A percentile compares a stretch with the other conserved stretches of the same genome.
Conservation (phyloP, 257 asterid genomes). For the Primulina huaijiensis region DNA sequence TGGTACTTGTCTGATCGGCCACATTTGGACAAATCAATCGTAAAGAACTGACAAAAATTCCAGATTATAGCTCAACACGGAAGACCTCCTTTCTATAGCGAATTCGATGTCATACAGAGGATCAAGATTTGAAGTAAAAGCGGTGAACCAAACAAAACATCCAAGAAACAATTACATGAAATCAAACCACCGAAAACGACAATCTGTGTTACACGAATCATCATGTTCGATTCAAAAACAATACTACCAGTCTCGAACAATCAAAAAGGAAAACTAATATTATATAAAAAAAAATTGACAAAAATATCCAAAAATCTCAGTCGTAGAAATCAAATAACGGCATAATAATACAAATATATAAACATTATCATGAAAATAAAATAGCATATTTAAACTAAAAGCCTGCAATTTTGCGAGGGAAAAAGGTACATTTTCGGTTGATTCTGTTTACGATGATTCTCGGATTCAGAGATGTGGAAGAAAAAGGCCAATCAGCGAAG, state of each 20-base stretch:
- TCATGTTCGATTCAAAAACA: neutral
- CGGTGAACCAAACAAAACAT: conserved; percentile 15
- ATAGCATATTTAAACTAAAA: neutral
- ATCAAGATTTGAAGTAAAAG: conserved; percentile 9
- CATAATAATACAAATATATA: neutral
- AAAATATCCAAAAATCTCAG: neutral
- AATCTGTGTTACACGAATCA: neutral
- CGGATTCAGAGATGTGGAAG: conserved; percentile 8
- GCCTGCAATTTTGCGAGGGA: neutral
- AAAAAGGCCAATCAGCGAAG: conserved; percentile 18
- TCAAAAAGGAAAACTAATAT: neutral
- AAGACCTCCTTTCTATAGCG: neutral
- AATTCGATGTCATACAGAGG: neutral
- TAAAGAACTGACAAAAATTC: too few species aligned
- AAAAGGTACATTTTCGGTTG: neutral
- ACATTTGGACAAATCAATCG: too few species aligned
- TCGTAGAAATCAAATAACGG: conserved; percentile 17
- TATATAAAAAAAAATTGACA: too few species aligned
- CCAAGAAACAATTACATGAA: conserved; percentile 12
- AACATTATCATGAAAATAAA: neutral
- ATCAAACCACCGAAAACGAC: neutral
- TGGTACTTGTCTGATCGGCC: too few species aligned
- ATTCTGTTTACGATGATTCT: neutral
- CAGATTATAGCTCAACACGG: too few species aligned
- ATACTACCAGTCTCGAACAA: neutral